Evolutionary conservation across 2,329 filamentous ascomycete species (phyloP).

Genomic region (Chaetothyriales sp.): DNA sequence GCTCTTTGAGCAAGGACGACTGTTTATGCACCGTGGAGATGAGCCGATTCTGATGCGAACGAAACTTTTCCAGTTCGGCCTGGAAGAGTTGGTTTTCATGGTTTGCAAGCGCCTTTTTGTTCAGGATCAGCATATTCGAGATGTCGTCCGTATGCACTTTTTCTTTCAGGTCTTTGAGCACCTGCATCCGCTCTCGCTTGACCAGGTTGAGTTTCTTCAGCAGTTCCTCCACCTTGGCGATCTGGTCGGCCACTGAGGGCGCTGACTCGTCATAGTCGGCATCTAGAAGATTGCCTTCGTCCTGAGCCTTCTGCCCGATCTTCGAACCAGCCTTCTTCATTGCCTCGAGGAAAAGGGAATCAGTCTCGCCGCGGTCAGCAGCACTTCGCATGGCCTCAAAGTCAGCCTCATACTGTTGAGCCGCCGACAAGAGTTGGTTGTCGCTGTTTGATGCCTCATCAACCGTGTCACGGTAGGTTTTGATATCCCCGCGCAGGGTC

Average conservation of each 20-base stretch:
- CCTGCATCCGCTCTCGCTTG: slow-evolving; percentile 79
- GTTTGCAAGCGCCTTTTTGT: slow-evolving; percentile 90
- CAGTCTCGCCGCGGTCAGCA: slow-evolving; percentile 70
- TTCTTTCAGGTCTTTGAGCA: slow-evolving; percentile 91
- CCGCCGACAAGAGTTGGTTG: slow-evolving; percentile 62
- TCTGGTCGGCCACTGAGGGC: slow-evolving; percentile 74
- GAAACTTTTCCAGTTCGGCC: slow-evolving; percentile 92
- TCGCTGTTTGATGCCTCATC: slow-evolving; percentile 83
- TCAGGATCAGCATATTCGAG: slow-evolving; percentile 88
- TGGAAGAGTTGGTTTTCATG: slow-evolving; percentile 89
- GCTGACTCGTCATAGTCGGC: slow-evolving; percentile 74
- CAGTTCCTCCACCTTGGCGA: slow-evolving; percentile 73
- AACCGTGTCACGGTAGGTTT: slow-evolving; percentile 73
- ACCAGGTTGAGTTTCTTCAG: slow-evolving; percentile 82
- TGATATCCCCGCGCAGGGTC: slow-evolving; percentile 72
- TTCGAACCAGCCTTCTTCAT: slow-evolving; percentile 60
- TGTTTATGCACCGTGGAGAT: slow-evolving; percentile 94
- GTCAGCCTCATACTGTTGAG: slow-evolving; percentile 71
- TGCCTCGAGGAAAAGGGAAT: slow-evolving; percentile 75
- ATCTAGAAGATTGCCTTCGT: slow-evolving; percentile 71
- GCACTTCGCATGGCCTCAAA: slow-evolving; percentile 93
- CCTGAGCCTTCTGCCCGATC: slow-evolving; percentile 41
- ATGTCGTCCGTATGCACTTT: slow-evolving; percentile 92
- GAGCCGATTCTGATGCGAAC: slow-evolving; percentile 78
- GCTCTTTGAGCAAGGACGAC: slow-evolving; percentile 80